Conservation (phyloP, 768 basidiomycete species). For the Porpolomopsis calyptriformis region DNA sequence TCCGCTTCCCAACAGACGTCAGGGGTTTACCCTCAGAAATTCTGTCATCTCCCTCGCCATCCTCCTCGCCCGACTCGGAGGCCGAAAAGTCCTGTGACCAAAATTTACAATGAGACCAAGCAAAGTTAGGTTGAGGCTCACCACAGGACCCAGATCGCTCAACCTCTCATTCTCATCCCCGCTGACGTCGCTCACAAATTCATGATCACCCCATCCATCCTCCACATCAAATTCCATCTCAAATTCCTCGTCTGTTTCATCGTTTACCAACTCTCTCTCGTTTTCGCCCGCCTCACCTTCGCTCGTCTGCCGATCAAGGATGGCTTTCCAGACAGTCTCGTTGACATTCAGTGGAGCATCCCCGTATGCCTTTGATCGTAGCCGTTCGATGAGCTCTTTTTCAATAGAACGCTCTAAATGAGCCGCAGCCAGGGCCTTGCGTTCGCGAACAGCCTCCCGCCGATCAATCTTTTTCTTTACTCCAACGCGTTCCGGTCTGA, state of each 20-base stretch:
- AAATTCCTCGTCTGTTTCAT: conserved; percentile 52
- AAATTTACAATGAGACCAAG: conserved; percentile 3
- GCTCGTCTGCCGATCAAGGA: conserved; percentile 70
- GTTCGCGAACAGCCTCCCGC: conserved; percentile 84
- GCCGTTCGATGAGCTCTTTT: conserved; percentile 89
- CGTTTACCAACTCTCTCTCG: conserved; percentile 44
- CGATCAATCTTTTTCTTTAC: conserved; percentile 97
- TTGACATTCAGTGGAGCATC: conserved; percentile 97
- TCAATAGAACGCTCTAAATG: conserved; percentile 92
- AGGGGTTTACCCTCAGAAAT: conserved; percentile 26
- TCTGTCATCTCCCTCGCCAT: conserved; percentile 28
- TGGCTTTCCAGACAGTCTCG: conserved; percentile 89
- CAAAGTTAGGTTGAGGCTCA: conserved; percentile 28
- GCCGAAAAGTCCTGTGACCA: conserved; percentile 33
- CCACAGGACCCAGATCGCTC: conserved; percentile 56
- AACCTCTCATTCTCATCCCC: conserved; percentile 53
- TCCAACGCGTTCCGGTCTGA: conserved; percentile 83
- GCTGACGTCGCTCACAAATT: conserved; percentile 69
- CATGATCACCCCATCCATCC: conserved; percentile 48
- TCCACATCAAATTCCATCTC: conserved; percentile 49
- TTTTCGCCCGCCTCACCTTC: conserved; percentile 37
- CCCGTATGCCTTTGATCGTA: conserved; percentile 95
- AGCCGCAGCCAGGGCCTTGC: conserved; percentile 92
- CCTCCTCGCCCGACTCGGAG: conserved; percentile 29
- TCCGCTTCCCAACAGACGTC: conserved; percentile 57